These are phyloP conservation scores for Pyricularia sp. DNA, from an alignment of 2,329 filamentous ascomycete species.

Conservation along the genomic window DNA sequence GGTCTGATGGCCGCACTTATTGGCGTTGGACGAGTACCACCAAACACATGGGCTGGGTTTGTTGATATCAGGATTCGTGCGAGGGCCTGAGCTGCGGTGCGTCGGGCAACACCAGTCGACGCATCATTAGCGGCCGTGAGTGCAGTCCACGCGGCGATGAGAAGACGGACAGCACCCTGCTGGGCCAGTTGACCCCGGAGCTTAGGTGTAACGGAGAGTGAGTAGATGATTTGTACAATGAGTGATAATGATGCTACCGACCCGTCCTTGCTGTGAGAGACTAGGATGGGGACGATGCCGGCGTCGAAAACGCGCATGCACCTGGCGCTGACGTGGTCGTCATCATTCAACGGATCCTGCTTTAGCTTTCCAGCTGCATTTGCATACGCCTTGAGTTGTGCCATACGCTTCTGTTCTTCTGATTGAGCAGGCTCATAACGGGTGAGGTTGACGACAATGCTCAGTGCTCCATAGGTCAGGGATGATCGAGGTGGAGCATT, in stretches of 20 bases:
- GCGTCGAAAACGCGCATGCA: constrained; percentile 74
- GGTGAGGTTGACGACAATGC: constrained; percentile 78
- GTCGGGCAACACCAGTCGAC: constrained; percentile 24
- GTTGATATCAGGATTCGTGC: constrained; percentile 81
- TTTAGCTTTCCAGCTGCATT: constrained; percentile 64
- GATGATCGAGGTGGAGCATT: constrained; percentile 55
- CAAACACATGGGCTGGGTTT: constrained; percentile 78
- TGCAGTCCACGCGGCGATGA: constrained; percentile 62
- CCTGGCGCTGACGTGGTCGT: constrained; percentile 64
- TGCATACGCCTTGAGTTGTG: constrained; percentile 88
- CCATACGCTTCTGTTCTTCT: constrained; percentile 88
- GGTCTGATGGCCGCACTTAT: constrained; percentile 76
- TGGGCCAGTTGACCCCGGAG: constrained; percentile 76
- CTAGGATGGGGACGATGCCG: constrained; percentile 66
- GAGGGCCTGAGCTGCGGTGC: constrained; percentile 67
- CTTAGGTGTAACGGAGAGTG: constrained; percentile 64
- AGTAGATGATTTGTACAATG: constrained; percentile 66
- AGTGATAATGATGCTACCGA: constrained; percentile 63
- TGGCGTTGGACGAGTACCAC: constrained; percentile 61
- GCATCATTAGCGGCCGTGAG: constrained; percentile 34
- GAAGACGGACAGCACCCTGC: constrained; percentile 82
- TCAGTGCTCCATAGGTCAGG: constrained; percentile 75
- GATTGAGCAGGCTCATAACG: constrained; percentile 67
- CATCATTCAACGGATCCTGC: constrained; percentile 62
- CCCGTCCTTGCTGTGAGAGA: constrained; percentile 64